Percentiles rank a stretch among this genome's conserved stretches.
Evolutionary conservation across 169 alveolate species (phyloP).

Genomic region (Nephromyces sp.): DNA sequence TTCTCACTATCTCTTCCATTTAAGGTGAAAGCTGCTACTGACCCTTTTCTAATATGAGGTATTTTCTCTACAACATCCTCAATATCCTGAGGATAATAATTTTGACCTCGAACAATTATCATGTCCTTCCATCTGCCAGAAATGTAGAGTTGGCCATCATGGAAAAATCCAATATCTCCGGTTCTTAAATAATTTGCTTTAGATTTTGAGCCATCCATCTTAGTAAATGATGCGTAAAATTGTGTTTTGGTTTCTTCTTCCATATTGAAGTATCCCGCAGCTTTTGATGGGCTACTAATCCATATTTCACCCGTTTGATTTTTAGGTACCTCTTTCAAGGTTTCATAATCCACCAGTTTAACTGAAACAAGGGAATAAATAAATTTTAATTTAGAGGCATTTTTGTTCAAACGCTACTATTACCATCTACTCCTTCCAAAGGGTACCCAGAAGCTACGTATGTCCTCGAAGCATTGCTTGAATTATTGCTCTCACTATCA

Average conservation of each 20-base stretch:
- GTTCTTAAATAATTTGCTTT: slow-evolving; percentile 25
- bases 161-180: slow-evolving; percentile 43
- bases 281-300: slow-evolving; percentile 36
- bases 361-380: slow-evolving; percentile 1
- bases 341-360: slow-evolving; percentile 25
- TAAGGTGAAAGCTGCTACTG: slow-evolving; percentile 41
- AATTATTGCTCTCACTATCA: background rate
- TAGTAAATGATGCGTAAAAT: slow-evolving; percentile 12
- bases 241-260: slow-evolving; percentile 31
- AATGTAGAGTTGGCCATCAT: slow-evolving; percentile 27
- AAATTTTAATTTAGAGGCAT: background rate
- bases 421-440: background rate
- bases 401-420: background rate
- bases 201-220: background rate
- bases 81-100: slow-evolving; percentile 46
- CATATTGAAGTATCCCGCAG: slow-evolving; percentile 30
- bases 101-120: slow-evolving; percentile 42
- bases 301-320: slow-evolving; percentile 41
- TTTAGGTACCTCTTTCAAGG: slow-evolving; percentile 28
- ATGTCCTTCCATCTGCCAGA: slow-evolving; percentile 44
- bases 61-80: slow-evolving; percentile 33
- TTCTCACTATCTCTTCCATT: slow-evolving; percentile 19
- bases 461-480: background rate
- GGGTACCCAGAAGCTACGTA: background rate
- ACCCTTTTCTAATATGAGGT: slow-evolving; percentile 34